Conservation (phyloP, 1,284 basidiomycete genomes). For the Tilletia caries region DNA sequence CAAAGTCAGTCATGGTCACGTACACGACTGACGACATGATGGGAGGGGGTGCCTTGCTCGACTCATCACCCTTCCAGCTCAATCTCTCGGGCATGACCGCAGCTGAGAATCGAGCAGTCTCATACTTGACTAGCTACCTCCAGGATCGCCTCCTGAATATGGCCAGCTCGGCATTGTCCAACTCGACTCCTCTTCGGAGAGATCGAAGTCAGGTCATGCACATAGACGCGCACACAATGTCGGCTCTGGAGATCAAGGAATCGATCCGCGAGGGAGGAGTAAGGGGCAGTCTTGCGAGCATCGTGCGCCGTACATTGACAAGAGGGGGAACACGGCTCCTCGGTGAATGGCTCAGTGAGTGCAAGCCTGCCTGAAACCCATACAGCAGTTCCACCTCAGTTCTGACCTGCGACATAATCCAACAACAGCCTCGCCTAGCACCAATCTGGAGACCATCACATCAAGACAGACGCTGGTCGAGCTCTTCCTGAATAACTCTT, state of each 20-base stretch:
- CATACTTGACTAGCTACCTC: slow-evolving; percentile 40
- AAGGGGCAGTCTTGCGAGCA: slow-evolving; percentile 41
- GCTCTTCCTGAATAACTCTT: slow-evolving; percentile 26
- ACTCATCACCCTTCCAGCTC: not conserved
- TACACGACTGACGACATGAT: not conserved
- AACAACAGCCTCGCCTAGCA: slow-evolving; percentile 31
- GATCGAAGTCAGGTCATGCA: slow-evolving; percentile 30
- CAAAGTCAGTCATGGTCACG: slow-evolving; percentile 10
- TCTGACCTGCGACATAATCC: not conserved
- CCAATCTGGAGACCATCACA: slow-evolving; percentile 30
- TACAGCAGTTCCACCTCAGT: not conserved
- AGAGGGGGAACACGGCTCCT: slow-evolving; percentile 45
- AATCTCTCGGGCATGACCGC: not conserved
- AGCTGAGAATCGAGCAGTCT: slow-evolving; percentile 26
- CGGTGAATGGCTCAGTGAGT: slow-evolving; percentile 41
- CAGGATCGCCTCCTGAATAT: slow-evolving; percentile 38
- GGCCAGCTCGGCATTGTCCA: not conserved
- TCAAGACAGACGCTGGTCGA: slow-evolving; percentile 39
- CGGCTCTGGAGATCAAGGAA: slow-evolving; percentile 44
- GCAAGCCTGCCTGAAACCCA: not conserved
- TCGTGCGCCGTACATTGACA: slow-evolving; percentile 46
- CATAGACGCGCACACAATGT: slow-evolving; percentile 48
- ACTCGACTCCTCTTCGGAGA: not conserved
- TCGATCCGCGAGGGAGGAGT: slow-evolving; percentile 29
- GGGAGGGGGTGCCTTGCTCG: too few relatives aligned